Base-by-base conservation (phyloP, 2,329 filamentous ascomycete species). In the Drechmeria coniospora region DNA sequence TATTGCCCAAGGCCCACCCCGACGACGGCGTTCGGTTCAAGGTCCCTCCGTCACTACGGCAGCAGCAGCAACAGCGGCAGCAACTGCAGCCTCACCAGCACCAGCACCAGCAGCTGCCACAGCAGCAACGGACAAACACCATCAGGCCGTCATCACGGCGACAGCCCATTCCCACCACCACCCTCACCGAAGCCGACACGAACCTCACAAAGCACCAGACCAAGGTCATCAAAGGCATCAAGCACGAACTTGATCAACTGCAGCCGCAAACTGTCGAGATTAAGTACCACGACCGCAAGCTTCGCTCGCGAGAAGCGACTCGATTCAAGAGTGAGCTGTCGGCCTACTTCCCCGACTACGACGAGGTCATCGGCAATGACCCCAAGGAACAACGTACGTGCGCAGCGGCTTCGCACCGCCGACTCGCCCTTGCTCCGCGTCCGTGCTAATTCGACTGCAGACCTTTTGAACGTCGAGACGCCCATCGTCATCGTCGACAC, bases 301-400 rank as follows among this genome's bases (percentile, higher is more conserved):
- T 94, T 49, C 72, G 87, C 36, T 92, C 83, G 28, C 80, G 92
- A 44, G 83, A 92, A 43, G 79, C 78, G 8, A 77, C 77, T 28
- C 68, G 82, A 41, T 77, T 84, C 56, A 93, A 92, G 63, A 94
- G 84, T 54, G 86, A 94, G 47, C 65, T 95, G 35, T 77, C 84
- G 21, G 69, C 74, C 26, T 95, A 93, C 56, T 94, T 95, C 46
- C 75, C 80, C 28, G 86, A 92, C 45, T 95, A 93, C 53, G 86
- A 94, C 53, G 82, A 92, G 49, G 71, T 94, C 39, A 83, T 95
- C 55, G 84, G 81, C 36, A 81, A 92, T 47, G 76, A 82, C 36
- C 71, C 75, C 21, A 78, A 78, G 42, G 77, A 86, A 53, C 63
- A 77, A 41, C 77, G 84, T 86, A 66, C 50, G 70, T 61, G 21